Percentiles rank a stretch among this genome's conserved stretches.
Evolutionary conservation across 805 yeast species (phyloP).

Genomic region (Ogataea degrootiae): DNA sequence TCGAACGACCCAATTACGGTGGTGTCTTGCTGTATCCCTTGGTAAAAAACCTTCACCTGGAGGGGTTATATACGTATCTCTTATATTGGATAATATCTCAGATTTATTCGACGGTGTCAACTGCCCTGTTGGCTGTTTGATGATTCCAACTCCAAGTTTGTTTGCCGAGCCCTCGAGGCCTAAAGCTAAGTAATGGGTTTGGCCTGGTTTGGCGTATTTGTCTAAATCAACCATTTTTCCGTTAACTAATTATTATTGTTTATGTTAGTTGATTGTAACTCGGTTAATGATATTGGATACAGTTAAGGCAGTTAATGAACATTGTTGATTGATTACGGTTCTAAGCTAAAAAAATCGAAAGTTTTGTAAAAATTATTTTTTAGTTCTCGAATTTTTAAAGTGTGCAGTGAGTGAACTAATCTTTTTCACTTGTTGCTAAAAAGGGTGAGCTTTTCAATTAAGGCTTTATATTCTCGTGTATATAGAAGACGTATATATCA

Average conservation of each 20-base stretch:
- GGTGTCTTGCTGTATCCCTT: constrained; percentile 94
- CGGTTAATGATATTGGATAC: no score
- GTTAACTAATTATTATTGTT: neutral
- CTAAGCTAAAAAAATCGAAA: no score
- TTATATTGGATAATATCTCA: constrained; percentile 74
- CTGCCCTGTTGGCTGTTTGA: constrained; percentile 66
- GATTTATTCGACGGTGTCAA: constrained; percentile 58
- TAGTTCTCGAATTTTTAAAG: no score
- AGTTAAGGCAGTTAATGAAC: no score
- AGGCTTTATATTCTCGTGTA: no score
- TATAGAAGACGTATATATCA: no score
- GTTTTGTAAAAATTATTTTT: no score
- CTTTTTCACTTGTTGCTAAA: no score
- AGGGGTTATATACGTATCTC: constrained; percentile 94
- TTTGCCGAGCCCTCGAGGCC: constrained; percentile 98
- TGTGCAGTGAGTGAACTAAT: no score
- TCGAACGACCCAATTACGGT: constrained; percentile 88
- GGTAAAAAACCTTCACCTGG: constrained; percentile 99
- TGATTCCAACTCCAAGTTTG: constrained; percentile 90
- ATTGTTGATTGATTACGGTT: no score
- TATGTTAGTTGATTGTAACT: constrained; percentile 29
- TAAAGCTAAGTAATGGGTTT: constrained; percentile 58
- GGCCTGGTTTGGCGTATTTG: constrained; percentile 35
- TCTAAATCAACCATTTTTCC: constrained; percentile 34
- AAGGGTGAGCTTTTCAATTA: no score